Conservation (phyloP, 352 stramenopile genomes). For the Globisporangium abappressorium region DNA sequence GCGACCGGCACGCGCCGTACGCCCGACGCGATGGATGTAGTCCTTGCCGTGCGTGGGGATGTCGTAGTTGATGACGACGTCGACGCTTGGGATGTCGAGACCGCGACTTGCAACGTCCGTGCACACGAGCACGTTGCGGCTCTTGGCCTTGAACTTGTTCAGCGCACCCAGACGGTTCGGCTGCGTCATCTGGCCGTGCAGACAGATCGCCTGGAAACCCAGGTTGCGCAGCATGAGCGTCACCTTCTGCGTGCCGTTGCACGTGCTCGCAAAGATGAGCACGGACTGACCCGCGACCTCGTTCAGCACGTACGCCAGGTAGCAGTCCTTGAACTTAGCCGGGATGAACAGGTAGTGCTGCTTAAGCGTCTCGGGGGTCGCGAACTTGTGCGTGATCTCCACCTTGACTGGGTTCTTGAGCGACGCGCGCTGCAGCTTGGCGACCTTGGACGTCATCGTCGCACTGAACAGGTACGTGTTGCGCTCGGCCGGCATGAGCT, state of each 20-base stretch:
- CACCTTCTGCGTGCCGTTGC: slow-evolving; percentile 95
- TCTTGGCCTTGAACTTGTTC: slow-evolving; percentile 97
- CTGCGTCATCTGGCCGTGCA: slow-evolving; percentile 99
- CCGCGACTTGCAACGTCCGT: slow-evolving; percentile 90
- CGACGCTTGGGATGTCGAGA: slow-evolving; percentile 97
- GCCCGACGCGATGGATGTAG: slow-evolving; percentile 98
- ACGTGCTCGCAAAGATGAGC: slow-evolving; percentile 98
- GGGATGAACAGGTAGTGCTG: slow-evolving; percentile 99
- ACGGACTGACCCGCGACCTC: slow-evolving; percentile 96
- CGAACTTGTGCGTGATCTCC: slow-evolving; percentile 97
- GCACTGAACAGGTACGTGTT: slow-evolving; percentile 98
- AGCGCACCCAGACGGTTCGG: slow-evolving; percentile 96
- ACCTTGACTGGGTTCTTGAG: slow-evolving; percentile 96
- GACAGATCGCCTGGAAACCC: slow-evolving; percentile 96
- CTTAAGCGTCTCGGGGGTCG: slow-evolving; percentile 96
- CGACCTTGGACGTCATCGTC: slow-evolving; percentile 99
- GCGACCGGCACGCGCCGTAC: slow-evolving; percentile 95
- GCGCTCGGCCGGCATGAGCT: slow-evolving; percentile 92
- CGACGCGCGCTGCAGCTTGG: slow-evolving; percentile 97
- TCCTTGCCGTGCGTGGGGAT: slow-evolving; percentile 98
- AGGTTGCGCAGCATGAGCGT: slow-evolving; percentile 98
- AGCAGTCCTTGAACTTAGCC: slow-evolving; percentile 99
- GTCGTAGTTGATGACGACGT: slow-evolving; percentile 99
- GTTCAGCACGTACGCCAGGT: slow-evolving; percentile 98
- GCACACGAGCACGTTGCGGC: slow-evolving; percentile 85